phyloP scores from a whole-genome alignment of 2,329 filamentous ascomycete genomes.

The Ophiostoma novo-ulmi region DNA sequence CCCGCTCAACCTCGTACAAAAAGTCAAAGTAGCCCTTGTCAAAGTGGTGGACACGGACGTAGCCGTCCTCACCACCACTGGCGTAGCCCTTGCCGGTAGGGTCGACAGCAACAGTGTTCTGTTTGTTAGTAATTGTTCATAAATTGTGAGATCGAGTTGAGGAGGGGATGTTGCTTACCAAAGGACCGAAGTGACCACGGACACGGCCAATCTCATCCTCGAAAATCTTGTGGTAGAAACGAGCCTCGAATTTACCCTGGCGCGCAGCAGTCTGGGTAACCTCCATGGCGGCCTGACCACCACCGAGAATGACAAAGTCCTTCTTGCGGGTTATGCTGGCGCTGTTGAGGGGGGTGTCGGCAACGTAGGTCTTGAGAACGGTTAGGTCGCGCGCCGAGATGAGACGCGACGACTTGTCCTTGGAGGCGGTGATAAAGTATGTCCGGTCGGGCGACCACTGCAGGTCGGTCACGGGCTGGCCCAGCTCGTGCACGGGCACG shows the following conservation, averaged over 20 bases:
- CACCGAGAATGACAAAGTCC: constrained; percentile 95
- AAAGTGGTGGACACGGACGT: constrained; percentile 97
- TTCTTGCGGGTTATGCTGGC: constrained; percentile 92
- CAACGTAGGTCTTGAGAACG: constrained; percentile 84
- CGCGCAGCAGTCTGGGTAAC: constrained; percentile 90
- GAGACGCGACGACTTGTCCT: constrained; percentile 96
- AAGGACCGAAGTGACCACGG: constrained; percentile 89
- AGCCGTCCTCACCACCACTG: constrained; percentile 94
- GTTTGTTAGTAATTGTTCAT: constrained; percentile 16
- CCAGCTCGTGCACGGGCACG: constrained; percentile 83
- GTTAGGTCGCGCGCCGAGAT: constrained; percentile 80
- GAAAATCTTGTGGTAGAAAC: constrained; percentile 99
- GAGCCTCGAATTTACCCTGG: constrained; percentile 98
- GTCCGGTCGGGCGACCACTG: constrained; percentile 92
- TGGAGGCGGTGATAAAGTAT: constrained; percentile 97
- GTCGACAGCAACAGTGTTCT: constrained; percentile 90
- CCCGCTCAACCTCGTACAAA: constrained; percentile 95
- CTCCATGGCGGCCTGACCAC: constrained; percentile 98
- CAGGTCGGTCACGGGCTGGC: constrained; percentile 79
- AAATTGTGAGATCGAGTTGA: no score
- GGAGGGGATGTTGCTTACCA: no score
- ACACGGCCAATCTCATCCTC: constrained; percentile 98
- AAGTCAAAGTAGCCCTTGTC: constrained; percentile 99
- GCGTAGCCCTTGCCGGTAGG: constrained; percentile 89
- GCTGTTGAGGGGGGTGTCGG: constrained; percentile 95